Conservation (phyloP, 2,329 filamentous ascomycete species). For the Fusarium sp. region DNA sequence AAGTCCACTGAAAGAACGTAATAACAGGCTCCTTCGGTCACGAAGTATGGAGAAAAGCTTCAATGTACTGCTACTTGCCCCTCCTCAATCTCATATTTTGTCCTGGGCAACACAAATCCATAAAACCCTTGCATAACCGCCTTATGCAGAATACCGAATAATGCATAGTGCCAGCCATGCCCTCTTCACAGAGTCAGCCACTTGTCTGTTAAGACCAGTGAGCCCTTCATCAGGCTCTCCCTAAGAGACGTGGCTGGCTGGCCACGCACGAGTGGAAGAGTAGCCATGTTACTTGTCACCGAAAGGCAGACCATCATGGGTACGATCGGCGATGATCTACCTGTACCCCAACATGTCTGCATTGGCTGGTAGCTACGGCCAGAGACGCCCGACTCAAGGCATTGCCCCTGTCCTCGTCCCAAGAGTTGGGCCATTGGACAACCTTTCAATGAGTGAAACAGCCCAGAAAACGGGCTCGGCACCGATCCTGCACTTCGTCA, state of each 20-base stretch:
- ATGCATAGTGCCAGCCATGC: neutral
- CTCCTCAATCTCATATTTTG: neutral
- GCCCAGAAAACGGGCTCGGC: neutral
- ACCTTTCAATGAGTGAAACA: neutral
- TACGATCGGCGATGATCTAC: neutral
- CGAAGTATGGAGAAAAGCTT: neutral
- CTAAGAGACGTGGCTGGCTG: neutral
- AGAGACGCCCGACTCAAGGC: neutral
- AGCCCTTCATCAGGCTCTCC: neutral
- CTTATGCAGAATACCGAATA: neutral
- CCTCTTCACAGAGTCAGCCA: neutral
- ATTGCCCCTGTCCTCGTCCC: neutral
- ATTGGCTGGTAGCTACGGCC: neutral
- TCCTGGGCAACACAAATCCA: neutral
- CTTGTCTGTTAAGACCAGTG: neutral
- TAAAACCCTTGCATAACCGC: neutral
- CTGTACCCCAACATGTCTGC: neutral
- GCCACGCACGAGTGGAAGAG: neutral
- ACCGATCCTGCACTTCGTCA: neutral
- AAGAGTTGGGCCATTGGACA: neutral
- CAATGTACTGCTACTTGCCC: neutral
- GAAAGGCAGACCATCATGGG: neutral
- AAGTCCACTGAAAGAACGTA: fast-evolving
- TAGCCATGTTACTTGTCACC: neutral
- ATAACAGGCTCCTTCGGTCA: neutral